Evolutionary conservation across 805 yeast genomes (phyloP), one percentile per base, ranked within the genome.

Genomic region (Priceomyces medius): DNA sequence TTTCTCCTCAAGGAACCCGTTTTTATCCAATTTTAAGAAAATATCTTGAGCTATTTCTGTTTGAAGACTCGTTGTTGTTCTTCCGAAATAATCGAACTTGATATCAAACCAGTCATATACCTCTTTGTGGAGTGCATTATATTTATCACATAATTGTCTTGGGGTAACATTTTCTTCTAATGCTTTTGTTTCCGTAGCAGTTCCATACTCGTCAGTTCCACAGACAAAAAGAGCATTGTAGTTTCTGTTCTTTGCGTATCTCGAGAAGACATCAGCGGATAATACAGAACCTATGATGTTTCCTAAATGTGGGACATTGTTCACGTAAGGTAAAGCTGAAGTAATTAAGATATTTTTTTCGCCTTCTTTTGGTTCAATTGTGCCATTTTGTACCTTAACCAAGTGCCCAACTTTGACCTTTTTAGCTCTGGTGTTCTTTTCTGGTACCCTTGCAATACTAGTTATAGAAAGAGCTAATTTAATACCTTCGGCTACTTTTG

Each of bases 181-280:
- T 8, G 99, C 99, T 68, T 91, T 93, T 20, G 99, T 93, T 66
- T 93, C 99, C 12, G 99, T 93, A 35, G 99, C 99, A 43, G 99
- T 93, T 62, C 99, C 99, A 62, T 93, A 93, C 69, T 93, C 99
- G 63, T 93, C 99, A 28, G 99, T 93, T 69, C 99, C 99, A 67
- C 99, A 89, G 43, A 93, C 68, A 58, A 72, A 93, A 49, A 93
- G 70, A 16, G 96, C 74, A 63, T 90, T 93, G 69, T 84, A 83
- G 64, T 88, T 86, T 73, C 97, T 81, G 54, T 84, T 82, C 65
- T 89, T 90, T 61, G 86, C 80, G 65, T 87, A 93, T 59, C 98
- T 81, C 42, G 97, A 77, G 66, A 79, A 93, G 48, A 91, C 87
- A 69, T 93, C 99, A 24, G 99, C 99, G 44, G 89, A 80, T 49